These are phyloP conservation scores for Clitoria ternatea DNA, from an alignment of 306 rosid species.

Conservation along the genomic window DNA sequence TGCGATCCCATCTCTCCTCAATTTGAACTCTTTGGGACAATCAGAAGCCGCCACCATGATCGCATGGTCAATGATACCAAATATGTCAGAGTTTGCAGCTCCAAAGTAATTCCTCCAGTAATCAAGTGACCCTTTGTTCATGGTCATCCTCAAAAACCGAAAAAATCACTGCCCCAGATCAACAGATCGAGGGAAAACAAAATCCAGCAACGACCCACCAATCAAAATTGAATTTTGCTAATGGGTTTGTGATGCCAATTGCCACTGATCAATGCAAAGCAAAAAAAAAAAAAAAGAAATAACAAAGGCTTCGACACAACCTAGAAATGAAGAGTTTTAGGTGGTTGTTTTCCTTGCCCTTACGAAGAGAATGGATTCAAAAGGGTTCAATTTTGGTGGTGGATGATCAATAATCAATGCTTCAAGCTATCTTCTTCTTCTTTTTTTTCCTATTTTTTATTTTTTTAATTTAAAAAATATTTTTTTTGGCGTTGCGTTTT, in stretches of 20 bases:
- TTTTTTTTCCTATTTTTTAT: no score
- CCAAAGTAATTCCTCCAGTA: conserved; percentile 73
- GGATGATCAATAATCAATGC: conserved; percentile 14
- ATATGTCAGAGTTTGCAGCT: conserved; percentile 59
- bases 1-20: conserved; percentile 65
- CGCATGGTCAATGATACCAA: conserved; percentile 66
- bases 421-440: not conserved
- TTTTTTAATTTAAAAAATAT: not conserved
- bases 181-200: not conserved
- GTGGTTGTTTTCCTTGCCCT: not conserved
- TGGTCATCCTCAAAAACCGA: conserved; percentile 22
- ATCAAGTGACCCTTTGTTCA: conserved; percentile 54
- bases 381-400: not conserved
- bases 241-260: not conserved
- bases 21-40: conserved; percentile 65
- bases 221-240: not conserved
- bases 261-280: not conserved
- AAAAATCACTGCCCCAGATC: not conserved
- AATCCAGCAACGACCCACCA: conserved; percentile 3
- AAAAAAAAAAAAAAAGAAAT: no score
- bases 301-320: not conserved
- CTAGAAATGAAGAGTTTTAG: not conserved
- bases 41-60: conserved; percentile 81
- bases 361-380: not conserved
- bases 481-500: not conserved